Conservation (phyloP, 345 rosid genomes). For the Camelina sativa region DNA sequence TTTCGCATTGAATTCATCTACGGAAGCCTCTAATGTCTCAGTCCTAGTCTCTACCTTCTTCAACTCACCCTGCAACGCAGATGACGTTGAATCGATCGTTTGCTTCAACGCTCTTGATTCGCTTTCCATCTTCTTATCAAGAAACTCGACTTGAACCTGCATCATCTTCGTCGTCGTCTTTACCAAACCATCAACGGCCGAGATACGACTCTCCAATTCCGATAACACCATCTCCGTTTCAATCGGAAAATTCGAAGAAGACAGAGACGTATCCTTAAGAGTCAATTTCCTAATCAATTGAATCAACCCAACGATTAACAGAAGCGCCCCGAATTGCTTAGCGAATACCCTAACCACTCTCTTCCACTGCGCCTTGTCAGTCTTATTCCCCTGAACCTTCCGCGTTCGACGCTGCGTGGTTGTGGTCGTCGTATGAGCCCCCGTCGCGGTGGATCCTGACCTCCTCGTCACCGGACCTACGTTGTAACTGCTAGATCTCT, state of each 20-base stretch:
- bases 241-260: slow-evolving; percentile 31
- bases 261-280: slow-evolving; percentile 39
- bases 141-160: slow-evolving; percentile 84
- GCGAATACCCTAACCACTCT: slow-evolving; percentile 61
- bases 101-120: slow-evolving; percentile 58
- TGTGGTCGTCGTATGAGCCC: slow-evolving; percentile 49
- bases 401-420: slow-evolving; percentile 69
- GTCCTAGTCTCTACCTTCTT: slow-evolving; percentile 53
- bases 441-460: slow-evolving; percentile 45
- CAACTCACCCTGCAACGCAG: slow-evolving; percentile 50
- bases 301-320: slow-evolving; percentile 64
- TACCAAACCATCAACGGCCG: slow-evolving; percentile 73
- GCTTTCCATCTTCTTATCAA: slow-evolving; percentile 67
- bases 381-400: slow-evolving; percentile 46
- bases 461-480: slow-evolving; percentile 54
- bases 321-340: slow-evolving; percentile 67
- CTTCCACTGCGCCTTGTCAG: slow-evolving; percentile 67
- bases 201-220: slow-evolving; percentile 72
- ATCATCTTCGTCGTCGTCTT: slow-evolving; percentile 80
- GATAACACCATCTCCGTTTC: slow-evolving; percentile 48
- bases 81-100: slow-evolving; percentile 53
- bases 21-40: slow-evolving; percentile 49
- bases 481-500: slow-evolving; percentile 53
- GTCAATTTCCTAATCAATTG: slow-evolving; percentile 66
- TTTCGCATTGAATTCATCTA: slow-evolving; percentile 58